These are phyloP conservation scores for Phylloporus sp. DNA, from an alignment of 768 basidiomycete genomes.

Conservation along the genomic window DNA sequence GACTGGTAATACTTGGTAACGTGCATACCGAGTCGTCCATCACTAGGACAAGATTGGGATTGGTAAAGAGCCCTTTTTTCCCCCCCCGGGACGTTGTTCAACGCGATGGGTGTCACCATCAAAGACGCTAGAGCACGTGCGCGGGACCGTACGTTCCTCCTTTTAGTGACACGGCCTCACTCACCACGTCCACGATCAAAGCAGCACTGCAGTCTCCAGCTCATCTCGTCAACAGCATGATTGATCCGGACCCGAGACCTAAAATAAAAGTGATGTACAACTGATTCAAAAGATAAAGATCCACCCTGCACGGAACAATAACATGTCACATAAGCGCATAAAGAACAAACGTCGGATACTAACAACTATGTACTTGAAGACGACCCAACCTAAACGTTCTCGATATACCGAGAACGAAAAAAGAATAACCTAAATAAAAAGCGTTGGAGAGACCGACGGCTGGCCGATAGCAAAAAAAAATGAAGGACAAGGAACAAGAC, in stretches of 20 bases:
- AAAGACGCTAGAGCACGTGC: too few species aligned
- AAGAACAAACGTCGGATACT: background rate
- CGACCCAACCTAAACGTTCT: background rate
- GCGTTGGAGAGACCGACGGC: background rate
- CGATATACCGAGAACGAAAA: slow-evolving; percentile 4
- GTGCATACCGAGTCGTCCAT: too few species aligned
- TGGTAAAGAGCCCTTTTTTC: too few species aligned
- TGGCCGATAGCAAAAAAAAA: background rate
- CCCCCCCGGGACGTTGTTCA: too few species aligned
- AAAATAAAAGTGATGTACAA: background rate
- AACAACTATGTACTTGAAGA: background rate
- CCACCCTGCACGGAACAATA: background rate
- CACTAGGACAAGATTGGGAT: too few species aligned
- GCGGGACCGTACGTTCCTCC: too few species aligned
- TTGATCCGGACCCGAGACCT: background rate
- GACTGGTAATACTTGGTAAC: too few species aligned
- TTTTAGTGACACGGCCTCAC: background rate
- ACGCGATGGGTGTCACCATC: too few species aligned
- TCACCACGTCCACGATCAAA: too few species aligned
- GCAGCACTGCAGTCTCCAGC: background rate
- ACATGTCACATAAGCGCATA: slow-evolving; percentile 7
- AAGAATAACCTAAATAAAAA: slow-evolving; percentile 3
- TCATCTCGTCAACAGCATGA: background rate
- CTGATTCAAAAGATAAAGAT: background rate
- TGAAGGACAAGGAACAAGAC: background rate